A percentile compares a stretch with the other conserved stretches of the same genome.
Conservation (phyloP, 2,329 filamentous ascomycete genomes). For the Sphaceloma murrayae region DNA sequence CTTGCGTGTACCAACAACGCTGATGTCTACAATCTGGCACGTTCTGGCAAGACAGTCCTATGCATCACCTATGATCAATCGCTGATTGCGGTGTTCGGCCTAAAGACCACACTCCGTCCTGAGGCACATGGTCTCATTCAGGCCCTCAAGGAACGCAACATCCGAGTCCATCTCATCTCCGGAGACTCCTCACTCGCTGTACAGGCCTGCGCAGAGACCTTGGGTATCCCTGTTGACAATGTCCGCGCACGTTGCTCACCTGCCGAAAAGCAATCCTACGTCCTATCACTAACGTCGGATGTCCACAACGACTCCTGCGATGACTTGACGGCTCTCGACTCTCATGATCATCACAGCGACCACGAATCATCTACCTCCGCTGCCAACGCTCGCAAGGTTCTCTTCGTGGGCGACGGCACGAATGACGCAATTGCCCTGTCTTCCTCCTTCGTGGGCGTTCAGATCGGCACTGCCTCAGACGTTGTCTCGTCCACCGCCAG, state of each 20-base stretch:
- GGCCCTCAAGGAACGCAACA: constrained; percentile 40
- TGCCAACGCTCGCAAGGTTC: constrained; percentile 34
- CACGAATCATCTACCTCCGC: not conserved
- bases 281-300: constrained; percentile 27
- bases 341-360: not conserved
- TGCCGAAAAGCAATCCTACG: constrained; percentile 46
- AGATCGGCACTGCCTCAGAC: constrained; percentile 55
- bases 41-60: constrained; percentile 43
- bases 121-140: constrained; percentile 45
- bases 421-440: constrained; percentile 68
- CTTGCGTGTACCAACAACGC: constrained; percentile 30
- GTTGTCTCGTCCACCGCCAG: constrained; percentile 59
- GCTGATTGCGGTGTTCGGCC: constrained; percentile 41
- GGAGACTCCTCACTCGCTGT: constrained; percentile 47
- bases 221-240: constrained; percentile 34
- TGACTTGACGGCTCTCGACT: not conserved
- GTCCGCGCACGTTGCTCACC: constrained; percentile 42
- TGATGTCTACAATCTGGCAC: constrained; percentile 29
- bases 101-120: constrained; percentile 40
- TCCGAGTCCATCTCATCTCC: constrained; percentile 47
- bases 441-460: constrained; percentile 60
- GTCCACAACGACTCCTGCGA: constrained; percentile 1
- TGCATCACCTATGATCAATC: constrained; percentile 44
- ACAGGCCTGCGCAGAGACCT: constrained; percentile 36
- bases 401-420: constrained; percentile 70